These are phyloP conservation scores for Podospora pseudocomata DNA, from an alignment of 495 filamentous ascomycete species.

Conservation along the genomic window DNA sequence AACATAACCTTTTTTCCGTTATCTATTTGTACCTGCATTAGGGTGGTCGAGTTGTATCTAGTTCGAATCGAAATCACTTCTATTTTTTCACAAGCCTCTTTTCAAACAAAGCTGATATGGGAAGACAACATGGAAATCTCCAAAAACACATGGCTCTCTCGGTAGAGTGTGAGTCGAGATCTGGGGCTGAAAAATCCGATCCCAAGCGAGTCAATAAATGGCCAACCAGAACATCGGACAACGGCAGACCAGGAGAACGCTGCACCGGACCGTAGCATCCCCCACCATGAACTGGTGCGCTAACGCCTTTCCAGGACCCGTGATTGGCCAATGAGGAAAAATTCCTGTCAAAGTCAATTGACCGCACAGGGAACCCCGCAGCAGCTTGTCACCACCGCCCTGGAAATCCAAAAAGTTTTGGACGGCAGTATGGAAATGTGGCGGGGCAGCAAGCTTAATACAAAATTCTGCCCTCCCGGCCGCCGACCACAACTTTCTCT, in stretches of 20 bases:
- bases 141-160: background rate
- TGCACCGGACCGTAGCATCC: slow-evolving; percentile 5
- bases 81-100: slow-evolving; percentile 17
- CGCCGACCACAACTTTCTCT: slow-evolving; percentile 8
- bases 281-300: slow-evolving; percentile 14
- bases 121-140: background rate
- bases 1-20: slow-evolving; percentile 19
- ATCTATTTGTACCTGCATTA: slow-evolving; percentile 9
- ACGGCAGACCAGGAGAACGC: slow-evolving; percentile 7
- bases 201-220: slow-evolving; percentile 16
- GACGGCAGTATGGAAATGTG: slow-evolving; percentile 17
- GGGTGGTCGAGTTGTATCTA: background rate
- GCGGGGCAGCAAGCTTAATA: slow-evolving; percentile 21
- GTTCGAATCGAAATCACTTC: background rate
- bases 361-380: slow-evolving; percentile 24
- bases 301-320: background rate
- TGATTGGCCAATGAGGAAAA: slow-evolving; percentile 27
- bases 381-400: slow-evolving; percentile 11
- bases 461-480: slow-evolving; percentile 19
- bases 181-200: slow-evolving; percentile 21
- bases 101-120: background rate
- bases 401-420: slow-evolving; percentile 23
- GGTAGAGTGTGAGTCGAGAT: background rate
- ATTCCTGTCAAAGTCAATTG: slow-evolving; percentile 17
- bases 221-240: slow-evolving; percentile 5